These are phyloP conservation scores for Proliferodiscus dingleyae DNA, from an alignment of 2,329 filamentous ascomycete genomes.

Conservation along the genomic window DNA sequence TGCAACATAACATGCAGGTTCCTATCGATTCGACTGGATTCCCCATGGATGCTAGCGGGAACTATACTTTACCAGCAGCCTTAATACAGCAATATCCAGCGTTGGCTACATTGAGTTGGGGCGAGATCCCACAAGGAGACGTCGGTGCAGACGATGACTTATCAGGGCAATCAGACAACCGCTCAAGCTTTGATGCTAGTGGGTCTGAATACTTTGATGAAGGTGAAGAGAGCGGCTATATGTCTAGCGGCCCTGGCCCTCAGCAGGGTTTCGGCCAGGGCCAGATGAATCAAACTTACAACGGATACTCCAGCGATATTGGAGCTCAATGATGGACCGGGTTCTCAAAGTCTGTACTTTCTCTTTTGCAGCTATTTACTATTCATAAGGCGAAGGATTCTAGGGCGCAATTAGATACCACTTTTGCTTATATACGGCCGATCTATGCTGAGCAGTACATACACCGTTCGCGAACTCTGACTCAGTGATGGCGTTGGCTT, in stretches of 20 bases:
- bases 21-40: slow-evolving; percentile 57
- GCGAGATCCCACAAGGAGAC: slow-evolving; percentile 59
- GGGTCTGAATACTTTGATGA: slow-evolving; percentile 66
- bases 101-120: slow-evolving; percentile 86
- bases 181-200: slow-evolving; percentile 70
- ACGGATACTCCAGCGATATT: slow-evolving; percentile 31
- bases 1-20: slow-evolving; percentile 61
- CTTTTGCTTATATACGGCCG: slow-evolving; percentile 15
- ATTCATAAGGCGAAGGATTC: slow-evolving; percentile 4
- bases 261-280: slow-evolving; percentile 27
- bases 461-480: not conserved
- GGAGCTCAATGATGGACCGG: slow-evolving; percentile 20
- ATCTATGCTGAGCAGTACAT: not conserved
- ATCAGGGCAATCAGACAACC: slow-evolving; percentile 73
- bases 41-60: slow-evolving; percentile 50
- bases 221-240: slow-evolving; percentile 65
- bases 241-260: slow-evolving; percentile 40
- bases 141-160: slow-evolving; percentile 66
- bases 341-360: not conserved
- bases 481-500: not conserved
- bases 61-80: slow-evolving; percentile 76
- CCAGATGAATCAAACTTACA: slow-evolving; percentile 28
- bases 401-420: slow-evolving; percentile 31
- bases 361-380: slow-evolving; percentile 8
- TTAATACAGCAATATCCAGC: slow-evolving; percentile 89